A percentile compares a stretch with the other conserved stretches of the same genome.
phyloP scores from a whole-genome alignment of 768 basidiomycete genomes.

The Rhodocollybia butyracea region DNA sequence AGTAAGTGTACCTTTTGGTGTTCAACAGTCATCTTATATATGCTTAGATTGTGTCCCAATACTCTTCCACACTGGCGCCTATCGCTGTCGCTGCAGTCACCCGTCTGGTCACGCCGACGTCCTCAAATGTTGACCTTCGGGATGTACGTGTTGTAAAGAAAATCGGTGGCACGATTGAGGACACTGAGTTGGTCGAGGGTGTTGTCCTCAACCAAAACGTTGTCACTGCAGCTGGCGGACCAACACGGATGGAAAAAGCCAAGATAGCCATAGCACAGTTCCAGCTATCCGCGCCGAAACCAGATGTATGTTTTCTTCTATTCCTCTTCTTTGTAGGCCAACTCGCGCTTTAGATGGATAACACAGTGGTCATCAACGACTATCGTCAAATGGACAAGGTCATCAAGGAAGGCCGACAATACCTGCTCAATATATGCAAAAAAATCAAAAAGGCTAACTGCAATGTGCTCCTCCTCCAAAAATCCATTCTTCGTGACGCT shows the following conservation, averaged over 20 bases:
- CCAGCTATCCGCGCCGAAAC: constrained; percentile 96
- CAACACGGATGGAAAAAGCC: constrained; percentile 94
- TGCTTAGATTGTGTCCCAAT: constrained; percentile 93
- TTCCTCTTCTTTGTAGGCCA: constrained; percentile 3
- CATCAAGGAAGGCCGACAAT: constrained; percentile 97
- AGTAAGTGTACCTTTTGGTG: constrained; percentile 37
- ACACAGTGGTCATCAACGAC: constrained; percentile 98
- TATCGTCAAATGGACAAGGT: constrained; percentile 99
- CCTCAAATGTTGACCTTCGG: constrained; percentile 93
- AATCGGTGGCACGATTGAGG: constrained; percentile 98
- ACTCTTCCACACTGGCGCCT: constrained; percentile 96
- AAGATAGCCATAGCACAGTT: constrained; percentile 99
- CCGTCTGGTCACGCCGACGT: constrained; percentile 82
- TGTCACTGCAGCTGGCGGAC: constrained; percentile 85
- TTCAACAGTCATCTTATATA: background rate
- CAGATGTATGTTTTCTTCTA: constrained; percentile 66
- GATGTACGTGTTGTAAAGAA: constrained; percentile 98
- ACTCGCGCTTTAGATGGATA: constrained; percentile 79
- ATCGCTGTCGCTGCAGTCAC: constrained; percentile 97
- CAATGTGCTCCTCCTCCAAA: constrained; percentile 98
- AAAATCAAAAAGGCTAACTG: constrained; percentile 99
- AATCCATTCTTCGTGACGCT: constrained; percentile 98
- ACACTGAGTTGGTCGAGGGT: constrained; percentile 95
- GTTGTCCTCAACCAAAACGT: constrained; percentile 98
- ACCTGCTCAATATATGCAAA: constrained; percentile 96